These are phyloP conservation scores for Panicum virgatum DNA, from an alignment of 202 grass and related monocot genomes.

Conservation along the genomic window DNA sequence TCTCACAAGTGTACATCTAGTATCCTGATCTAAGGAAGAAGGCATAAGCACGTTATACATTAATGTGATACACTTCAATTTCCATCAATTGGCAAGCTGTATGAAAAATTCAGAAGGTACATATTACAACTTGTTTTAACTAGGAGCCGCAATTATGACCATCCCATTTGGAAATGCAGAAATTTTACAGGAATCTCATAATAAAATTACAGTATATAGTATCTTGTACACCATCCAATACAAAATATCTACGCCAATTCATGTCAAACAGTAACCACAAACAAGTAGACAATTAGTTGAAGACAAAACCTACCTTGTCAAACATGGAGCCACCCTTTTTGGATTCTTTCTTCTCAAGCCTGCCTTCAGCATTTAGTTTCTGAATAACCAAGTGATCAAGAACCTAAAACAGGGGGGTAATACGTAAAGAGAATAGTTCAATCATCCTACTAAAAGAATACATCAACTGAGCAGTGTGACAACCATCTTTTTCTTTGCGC, in stretches of 20 bases:
- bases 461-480: slow-evolving; percentile 1
- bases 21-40: background rate
- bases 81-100: background rate
- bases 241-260: no score
- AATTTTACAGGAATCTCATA: background rate
- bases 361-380: slow-evolving; percentile 98
- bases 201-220: background rate
- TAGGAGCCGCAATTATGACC: background rate
- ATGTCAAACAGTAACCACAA: background rate
- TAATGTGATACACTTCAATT: background rate
- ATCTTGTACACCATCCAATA: no score
- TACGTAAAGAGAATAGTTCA: slow-evolving; percentile 16
- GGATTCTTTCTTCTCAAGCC: slow-evolving; percentile 98
- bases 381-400: slow-evolving; percentile 99
- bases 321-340: slow-evolving; percentile 96
- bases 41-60: background rate
- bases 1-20: background rate
- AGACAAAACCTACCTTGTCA: slow-evolving; percentile 66
- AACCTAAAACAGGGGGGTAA: slow-evolving; percentile 57
- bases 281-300: background rate
- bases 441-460: slow-evolving; percentile 32
- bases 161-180: background rate
- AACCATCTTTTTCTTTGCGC: slow-evolving; percentile 98
- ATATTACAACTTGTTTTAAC: slow-evolving; percentile 2
- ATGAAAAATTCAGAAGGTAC: background rate